phyloP scores from a whole-genome alignment of 495 filamentous ascomycete species.

The Penicillium arizonense region DNA sequence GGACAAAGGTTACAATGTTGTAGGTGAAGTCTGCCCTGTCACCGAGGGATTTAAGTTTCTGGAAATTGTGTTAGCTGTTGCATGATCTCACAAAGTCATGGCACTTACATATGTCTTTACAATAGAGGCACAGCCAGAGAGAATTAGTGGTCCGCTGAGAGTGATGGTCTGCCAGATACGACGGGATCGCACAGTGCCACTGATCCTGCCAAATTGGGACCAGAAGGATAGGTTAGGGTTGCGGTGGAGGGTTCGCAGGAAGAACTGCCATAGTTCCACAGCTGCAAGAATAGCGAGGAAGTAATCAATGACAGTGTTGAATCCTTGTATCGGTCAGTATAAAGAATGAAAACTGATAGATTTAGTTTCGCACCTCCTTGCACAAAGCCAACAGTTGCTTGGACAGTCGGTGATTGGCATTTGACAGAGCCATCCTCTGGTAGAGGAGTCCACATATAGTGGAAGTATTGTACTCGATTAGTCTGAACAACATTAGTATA shows the following conservation, averaged over 20 bases:
- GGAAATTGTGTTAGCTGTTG: background rate
- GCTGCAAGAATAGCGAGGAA: conserved; percentile 31
- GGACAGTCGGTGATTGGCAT: conserved; percentile 34
- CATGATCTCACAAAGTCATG: background rate
- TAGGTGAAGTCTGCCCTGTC: conserved; percentile 33
- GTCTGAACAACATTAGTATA: conserved; percentile 16
- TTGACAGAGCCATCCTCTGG: conserved; percentile 32
- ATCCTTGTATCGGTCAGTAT: conserved; percentile 14
- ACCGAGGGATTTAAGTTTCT: conserved; percentile 33
- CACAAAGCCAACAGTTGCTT: conserved; percentile 35
- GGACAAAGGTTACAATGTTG: conserved; percentile 35
- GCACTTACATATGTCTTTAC: conserved; percentile 36
- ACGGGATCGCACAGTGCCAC: conserved; percentile 26
- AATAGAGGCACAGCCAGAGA: conserved; percentile 35
- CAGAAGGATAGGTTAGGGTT: conserved; percentile 26
- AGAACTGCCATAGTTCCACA: conserved; percentile 38
- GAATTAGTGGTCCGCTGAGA: conserved; percentile 29
- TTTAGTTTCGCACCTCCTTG: conserved; percentile 27
- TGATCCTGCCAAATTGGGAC: conserved; percentile 32
- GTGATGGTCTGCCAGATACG: conserved; percentile 38
- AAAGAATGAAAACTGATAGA: background rate
- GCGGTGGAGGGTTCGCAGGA: conserved; percentile 28
- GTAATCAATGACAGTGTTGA: conserved; percentile 36
- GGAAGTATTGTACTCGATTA: conserved; percentile 32
- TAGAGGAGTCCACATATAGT: conserved; percentile 42